Evolutionary conservation across 805 yeast species (phyloP).

Genomic region (Yarrowia phangngaensis): DNA sequence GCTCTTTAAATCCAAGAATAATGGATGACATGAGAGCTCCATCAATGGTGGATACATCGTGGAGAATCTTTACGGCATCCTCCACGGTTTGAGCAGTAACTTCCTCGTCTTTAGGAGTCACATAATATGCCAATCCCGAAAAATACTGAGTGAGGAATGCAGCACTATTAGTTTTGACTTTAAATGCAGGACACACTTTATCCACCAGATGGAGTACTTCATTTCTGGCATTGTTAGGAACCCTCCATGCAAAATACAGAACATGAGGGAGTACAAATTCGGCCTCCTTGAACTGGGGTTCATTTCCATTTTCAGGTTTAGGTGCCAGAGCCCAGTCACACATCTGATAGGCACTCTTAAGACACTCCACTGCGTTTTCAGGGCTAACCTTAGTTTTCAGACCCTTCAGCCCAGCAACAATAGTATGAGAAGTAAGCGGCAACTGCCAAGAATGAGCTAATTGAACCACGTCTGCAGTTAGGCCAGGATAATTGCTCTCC

Average conservation of each 20-base stretch:
- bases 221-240: constrained; percentile 1
- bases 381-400: not conserved
- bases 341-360: constrained; percentile 15
- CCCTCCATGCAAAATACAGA: constrained; percentile 18
- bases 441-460: constrained; percentile 8
- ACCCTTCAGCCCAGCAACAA: not conserved
- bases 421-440: not conserved
- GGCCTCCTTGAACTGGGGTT: constrained; percentile 17
- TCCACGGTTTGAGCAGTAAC: not conserved
- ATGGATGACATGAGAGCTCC: constrained; percentile 9
- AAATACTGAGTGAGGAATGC: constrained; percentile 14
- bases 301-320: constrained; percentile 11
- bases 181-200: constrained; percentile 14
- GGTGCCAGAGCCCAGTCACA: constrained; percentile 24
- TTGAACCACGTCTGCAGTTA: constrained; percentile 1
- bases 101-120: not conserved
- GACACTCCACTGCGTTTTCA: constrained; percentile 5
- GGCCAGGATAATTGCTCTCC: not conserved
- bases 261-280: constrained; percentile 5
- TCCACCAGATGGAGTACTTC: constrained; percentile 9
- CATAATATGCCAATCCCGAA: not conserved
- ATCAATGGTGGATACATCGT: not conserved
- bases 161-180: not conserved
- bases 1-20: not conserved
- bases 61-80: not conserved